Conservation (phyloP, 148 eudicot species). For the Rhododendron ovatum region DNA sequence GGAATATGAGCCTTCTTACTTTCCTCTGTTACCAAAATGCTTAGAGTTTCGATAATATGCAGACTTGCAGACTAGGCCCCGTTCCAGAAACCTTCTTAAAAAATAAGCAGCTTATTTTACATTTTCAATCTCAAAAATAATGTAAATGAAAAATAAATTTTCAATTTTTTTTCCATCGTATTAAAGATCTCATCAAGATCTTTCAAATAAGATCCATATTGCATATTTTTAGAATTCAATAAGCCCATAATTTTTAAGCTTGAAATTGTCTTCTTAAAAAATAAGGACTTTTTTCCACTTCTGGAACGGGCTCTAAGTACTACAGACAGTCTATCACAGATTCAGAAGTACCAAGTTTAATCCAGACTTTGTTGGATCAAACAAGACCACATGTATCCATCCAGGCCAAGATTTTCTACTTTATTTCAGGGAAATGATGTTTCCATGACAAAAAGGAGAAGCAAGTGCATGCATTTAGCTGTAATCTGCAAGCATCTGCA, state of each 20-base stretch:
- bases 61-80: background rate
- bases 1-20: background rate
- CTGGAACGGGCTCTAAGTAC: background rate
- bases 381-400: background rate
- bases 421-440: background rate
- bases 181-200: too few relatives aligned
- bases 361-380: background rate
- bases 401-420: background rate
- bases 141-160: too few relatives aligned
- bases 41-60: background rate
- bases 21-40: background rate
- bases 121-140: too few relatives aligned
- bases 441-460: background rate
- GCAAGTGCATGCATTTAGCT: background rate
- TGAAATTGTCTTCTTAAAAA: too few relatives aligned
- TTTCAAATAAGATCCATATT: too few relatives aligned
- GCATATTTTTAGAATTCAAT: too few relatives aligned
- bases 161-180: too few relatives aligned
- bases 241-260: too few relatives aligned
- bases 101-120: too few relatives aligned
- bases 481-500: background rate
- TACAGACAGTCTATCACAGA: background rate
- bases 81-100: too few relatives aligned
- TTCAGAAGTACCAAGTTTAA: background rate
- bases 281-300: too few relatives aligned